phyloP scores from a whole-genome alignment of 2,329 filamentous ascomycete genomes.

The Colletotrichum theobromicola region DNA sequence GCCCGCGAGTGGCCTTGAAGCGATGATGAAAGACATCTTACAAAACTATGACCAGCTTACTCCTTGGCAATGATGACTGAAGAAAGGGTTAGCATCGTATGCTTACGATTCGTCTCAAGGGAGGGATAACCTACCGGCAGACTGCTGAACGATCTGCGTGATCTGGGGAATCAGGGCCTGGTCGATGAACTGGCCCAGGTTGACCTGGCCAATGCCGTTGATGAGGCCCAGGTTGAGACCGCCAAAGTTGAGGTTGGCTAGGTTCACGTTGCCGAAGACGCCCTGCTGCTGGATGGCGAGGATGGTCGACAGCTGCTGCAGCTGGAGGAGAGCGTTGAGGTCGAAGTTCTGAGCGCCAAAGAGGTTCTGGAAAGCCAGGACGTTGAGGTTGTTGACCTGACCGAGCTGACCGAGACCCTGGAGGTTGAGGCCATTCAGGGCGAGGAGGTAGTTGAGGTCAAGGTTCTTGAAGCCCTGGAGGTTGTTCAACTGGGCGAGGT shows the following conservation, averaged over 20 bases:
- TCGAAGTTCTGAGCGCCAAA: slow-evolving; percentile 47
- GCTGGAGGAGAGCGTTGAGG: slow-evolving; percentile 42
- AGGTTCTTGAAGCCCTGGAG: slow-evolving; percentile 44
- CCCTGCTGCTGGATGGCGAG: slow-evolving; percentile 37
- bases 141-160: slow-evolving; percentile 28
- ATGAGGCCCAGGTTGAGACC: slow-evolving; percentile 34
- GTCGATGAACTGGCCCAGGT: slow-evolving; percentile 34
- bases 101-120: too few species aligned
- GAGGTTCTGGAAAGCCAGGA: slow-evolving; percentile 45
- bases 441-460: slow-evolving; percentile 51
- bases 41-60: neutral
- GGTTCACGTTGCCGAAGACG: slow-evolving; percentile 33
- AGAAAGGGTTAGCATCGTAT: neutral
- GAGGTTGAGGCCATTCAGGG: slow-evolving; percentile 51
- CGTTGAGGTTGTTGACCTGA: slow-evolving; percentile 40
- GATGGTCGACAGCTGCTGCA: slow-evolving; percentile 46
- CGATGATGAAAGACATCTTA: neutral
- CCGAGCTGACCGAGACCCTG: slow-evolving; percentile 44
- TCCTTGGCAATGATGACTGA: slow-evolving; percentile 1
- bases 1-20: neutral
- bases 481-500: slow-evolving; percentile 44
- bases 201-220: slow-evolving; percentile 28
- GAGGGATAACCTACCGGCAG: neutral
- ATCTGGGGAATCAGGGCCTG: slow-evolving; percentile 31
- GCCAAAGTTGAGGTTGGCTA: slow-evolving; percentile 29